Conservation (phyloP, 352 stramenopile genomes). For the Achlya hypogyna region DNA sequence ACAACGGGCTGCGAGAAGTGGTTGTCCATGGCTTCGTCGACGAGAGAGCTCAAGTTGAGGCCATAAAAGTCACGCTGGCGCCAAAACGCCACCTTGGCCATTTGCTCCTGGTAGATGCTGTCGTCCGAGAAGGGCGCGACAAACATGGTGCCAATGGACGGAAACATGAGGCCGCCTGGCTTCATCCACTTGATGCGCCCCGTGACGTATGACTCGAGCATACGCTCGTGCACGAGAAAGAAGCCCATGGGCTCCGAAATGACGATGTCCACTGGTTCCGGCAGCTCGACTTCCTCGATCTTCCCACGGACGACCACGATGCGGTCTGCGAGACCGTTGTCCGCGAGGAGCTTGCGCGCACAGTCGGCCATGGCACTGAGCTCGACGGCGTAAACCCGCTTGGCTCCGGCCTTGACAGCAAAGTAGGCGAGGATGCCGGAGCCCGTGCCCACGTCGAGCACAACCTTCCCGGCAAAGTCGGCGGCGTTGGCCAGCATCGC, state of each 20-base stretch:
- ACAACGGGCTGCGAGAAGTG: conserved; percentile 96
- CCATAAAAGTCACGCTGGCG: conserved; percentile 95
- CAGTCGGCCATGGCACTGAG: conserved; percentile 98
- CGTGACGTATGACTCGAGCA: conserved; percentile 97
- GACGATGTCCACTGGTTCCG: conserved; percentile 97
- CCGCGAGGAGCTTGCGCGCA: conserved; percentile 87
- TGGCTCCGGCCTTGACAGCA: conserved; percentile 94
- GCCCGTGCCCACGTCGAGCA: conserved; percentile 99
- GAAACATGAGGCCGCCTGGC: conserved; percentile 93
- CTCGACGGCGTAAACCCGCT: conserved; percentile 92
- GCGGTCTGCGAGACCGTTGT: conserved; percentile 92
- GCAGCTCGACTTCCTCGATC: conserved; percentile 95
- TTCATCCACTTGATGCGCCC: conserved; percentile 94
- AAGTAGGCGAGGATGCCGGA: conserved; percentile 99
- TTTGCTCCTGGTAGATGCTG: conserved; percentile 88
- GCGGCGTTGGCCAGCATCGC: conserved; percentile 94
- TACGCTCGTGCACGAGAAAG: conserved; percentile 98
- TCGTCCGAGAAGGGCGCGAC: conserved; percentile 93
- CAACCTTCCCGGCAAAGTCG: conserved; percentile 95
- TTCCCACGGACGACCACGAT: conserved; percentile 97
- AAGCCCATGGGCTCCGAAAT: conserved; percentile 99
- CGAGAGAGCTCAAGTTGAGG: conserved; percentile 90
- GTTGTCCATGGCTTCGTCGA: conserved; percentile 92
- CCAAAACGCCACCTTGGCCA: conserved; percentile 91
- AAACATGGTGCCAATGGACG: conserved; percentile 96